phyloP scores from a whole-genome alignment of 352 stramenopile genomes.

The Stramenopiles sp. region DNA sequence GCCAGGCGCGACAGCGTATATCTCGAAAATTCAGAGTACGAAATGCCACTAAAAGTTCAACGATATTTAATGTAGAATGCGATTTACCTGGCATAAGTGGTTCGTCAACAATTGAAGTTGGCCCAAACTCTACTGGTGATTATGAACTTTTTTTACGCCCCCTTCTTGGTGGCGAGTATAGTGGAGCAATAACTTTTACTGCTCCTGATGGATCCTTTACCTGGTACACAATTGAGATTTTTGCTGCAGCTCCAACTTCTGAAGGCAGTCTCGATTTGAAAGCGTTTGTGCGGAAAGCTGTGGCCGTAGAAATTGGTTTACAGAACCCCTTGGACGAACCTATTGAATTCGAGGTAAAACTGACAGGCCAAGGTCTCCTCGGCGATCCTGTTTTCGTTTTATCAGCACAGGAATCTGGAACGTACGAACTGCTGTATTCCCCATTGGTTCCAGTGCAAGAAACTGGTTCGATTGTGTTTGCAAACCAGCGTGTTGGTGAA shows the following conservation, averaged over 20 bases:
- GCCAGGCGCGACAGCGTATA: slow-evolving; percentile 56
- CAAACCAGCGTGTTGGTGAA: slow-evolving; percentile 62
- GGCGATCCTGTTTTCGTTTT: slow-evolving; percentile 48
- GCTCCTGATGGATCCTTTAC: slow-evolving; percentile 33
- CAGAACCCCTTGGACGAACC: slow-evolving; percentile 56
- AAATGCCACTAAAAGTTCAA: slow-evolving; percentile 32
- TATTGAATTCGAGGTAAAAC: slow-evolving; percentile 55
- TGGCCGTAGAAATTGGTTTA: slow-evolving; percentile 65
- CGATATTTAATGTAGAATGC: slow-evolving; percentile 60
- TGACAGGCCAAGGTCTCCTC: slow-evolving; percentile 57
- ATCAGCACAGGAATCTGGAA: slow-evolving; percentile 35
- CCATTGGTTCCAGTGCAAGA: slow-evolving; percentile 42
- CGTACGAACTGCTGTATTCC: slow-evolving; percentile 74
- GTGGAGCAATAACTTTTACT: slow-evolving; percentile 73
- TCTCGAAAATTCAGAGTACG: slow-evolving; percentile 47
- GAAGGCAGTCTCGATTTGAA: slow-evolving; percentile 57
- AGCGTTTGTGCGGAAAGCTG: slow-evolving; percentile 46
- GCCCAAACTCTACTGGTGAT: slow-evolving; percentile 22
- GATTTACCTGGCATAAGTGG: slow-evolving; percentile 67
- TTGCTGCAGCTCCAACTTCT: slow-evolving; percentile 29
- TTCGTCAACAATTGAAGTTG: slow-evolving; percentile 32
- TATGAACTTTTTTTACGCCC: slow-evolving; percentile 64
- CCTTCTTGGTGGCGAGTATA: slow-evolving; percentile 63
- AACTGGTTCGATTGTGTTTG: slow-evolving; percentile 60
- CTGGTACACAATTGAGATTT: slow-evolving; percentile 79